Evolutionary conservation across 129 eudicot species (phyloP).

Genomic region (Pseudognaphalium luteoalbum): DNA sequence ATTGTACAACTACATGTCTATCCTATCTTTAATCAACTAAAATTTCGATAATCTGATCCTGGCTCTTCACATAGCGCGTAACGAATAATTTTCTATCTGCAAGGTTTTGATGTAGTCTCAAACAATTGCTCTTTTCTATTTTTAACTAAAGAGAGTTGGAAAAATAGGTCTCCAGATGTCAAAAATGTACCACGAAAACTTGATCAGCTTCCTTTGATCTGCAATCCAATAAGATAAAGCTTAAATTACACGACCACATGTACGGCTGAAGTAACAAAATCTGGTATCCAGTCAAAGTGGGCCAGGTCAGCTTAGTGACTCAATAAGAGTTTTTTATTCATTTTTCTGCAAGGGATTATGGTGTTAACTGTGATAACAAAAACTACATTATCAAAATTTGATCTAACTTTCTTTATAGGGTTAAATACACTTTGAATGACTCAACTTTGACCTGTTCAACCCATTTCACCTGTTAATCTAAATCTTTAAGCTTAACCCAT

Average conservation of each 20-base stretch:
- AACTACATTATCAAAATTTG: not conserved
- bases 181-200: slow-evolving; percentile 18
- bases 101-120: not conserved
- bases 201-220: slow-evolving; percentile 23
- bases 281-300: not conserved
- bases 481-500: no score
- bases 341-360: not conserved
- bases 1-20: not conserved
- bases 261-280: not conserved
- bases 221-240: slow-evolving; percentile 25
- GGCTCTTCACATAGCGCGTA: not conserved
- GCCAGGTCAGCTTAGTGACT: not conserved
- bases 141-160: not conserved
- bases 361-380: not conserved
- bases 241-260: slow-evolving; percentile 1
- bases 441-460: no score
- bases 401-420: not conserved
- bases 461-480: no score
- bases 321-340: no score
- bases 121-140: not conserved
- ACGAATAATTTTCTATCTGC: not conserved
- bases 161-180: slow-evolving; percentile 1
- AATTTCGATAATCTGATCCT: not conserved
- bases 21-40: not conserved
- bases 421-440: no score